Evolutionary conservation across 768 basidiomycete species (phyloP).

Genomic region (Mycena rebaudengoi): DNA sequence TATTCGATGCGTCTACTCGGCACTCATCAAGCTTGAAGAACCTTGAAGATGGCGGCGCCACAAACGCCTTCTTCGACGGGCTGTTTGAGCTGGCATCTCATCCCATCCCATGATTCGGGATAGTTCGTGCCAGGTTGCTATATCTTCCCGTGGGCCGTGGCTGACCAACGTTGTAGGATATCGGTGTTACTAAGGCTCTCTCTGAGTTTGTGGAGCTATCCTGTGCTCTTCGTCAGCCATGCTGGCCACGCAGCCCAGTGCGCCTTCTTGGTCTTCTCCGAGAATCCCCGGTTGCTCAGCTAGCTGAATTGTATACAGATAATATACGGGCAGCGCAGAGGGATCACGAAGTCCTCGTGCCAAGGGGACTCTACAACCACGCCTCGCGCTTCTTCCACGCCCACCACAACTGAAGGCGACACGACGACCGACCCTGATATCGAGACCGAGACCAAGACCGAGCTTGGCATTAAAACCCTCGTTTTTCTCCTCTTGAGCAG

Average conservation of each 20-base stretch:
- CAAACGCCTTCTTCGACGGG: slow-evolving; percentile 96
- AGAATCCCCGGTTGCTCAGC: slow-evolving; percentile 78
- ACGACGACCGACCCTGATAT: slow-evolving; percentile 77
- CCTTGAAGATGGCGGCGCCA: slow-evolving; percentile 99
- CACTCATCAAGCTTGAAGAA: slow-evolving; percentile 96
- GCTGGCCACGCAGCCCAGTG: slow-evolving; percentile 96
- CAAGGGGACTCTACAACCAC: slow-evolving; percentile 23
- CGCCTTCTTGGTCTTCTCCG: slow-evolving; percentile 93
- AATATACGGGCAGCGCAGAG: slow-evolving; percentile 95
- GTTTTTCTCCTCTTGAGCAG: slow-evolving; percentile 36
- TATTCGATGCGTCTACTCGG: slow-evolving; percentile 99
- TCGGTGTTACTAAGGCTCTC: slow-evolving; percentile 98
- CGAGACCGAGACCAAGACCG: slow-evolving; percentile 66
- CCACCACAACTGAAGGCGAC: slow-evolving; percentile 75
- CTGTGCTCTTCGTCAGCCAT: slow-evolving; percentile 93
- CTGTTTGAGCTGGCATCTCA: slow-evolving; percentile 95
- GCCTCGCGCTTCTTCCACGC: slow-evolving; percentile 54
- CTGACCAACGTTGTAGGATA: slow-evolving; percentile 62
- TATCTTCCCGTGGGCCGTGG: not conserved
- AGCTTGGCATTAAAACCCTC: slow-evolving; percentile 18
- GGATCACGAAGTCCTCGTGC: slow-evolving; percentile 68
- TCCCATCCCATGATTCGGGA: slow-evolving; percentile 93
- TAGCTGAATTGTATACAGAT: slow-evolving; percentile 55
- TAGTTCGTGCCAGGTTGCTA: slow-evolving; percentile 35
- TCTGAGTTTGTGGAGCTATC: slow-evolving; percentile 87